phyloP scores from a whole-genome alignment of 768 basidiomycete species.

The Russula virescens region DNA sequence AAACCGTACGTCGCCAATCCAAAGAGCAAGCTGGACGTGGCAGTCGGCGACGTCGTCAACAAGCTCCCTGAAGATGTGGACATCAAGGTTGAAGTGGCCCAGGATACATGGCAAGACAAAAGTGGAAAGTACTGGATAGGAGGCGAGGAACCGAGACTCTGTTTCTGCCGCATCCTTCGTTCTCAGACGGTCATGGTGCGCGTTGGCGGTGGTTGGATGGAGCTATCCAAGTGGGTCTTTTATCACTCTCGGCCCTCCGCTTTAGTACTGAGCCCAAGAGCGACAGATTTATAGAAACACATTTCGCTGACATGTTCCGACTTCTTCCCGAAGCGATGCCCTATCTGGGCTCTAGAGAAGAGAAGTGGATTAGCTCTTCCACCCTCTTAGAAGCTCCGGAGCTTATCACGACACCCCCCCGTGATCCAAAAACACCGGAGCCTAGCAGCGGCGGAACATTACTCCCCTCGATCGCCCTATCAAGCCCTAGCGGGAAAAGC shows the following conservation, averaged over 20 bases:
- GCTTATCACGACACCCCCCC: slow-evolving; percentile 33
- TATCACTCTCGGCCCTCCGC: neutral
- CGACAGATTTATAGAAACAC: slow-evolving; percentile 74
- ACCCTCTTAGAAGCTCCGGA: slow-evolving; percentile 58
- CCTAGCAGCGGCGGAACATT: slow-evolving; percentile 39
- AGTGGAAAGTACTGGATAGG: slow-evolving; percentile 98
- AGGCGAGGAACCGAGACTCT: slow-evolving; percentile 81
- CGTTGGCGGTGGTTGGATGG: slow-evolving; percentile 92
- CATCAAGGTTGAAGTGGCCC: slow-evolving; percentile 75
- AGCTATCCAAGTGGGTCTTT: slow-evolving; percentile 72
- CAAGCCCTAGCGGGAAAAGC: slow-evolving; percentile 42
- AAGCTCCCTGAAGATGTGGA: slow-evolving; percentile 76
- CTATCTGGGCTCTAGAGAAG: slow-evolving; percentile 45
- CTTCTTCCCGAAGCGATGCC: slow-evolving; percentile 56
- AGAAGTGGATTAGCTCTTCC: slow-evolving; percentile 81
- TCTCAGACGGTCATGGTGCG: slow-evolving; percentile 95
- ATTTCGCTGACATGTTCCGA: slow-evolving; percentile 80
- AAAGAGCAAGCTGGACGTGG: slow-evolving; percentile 88
- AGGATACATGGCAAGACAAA: slow-evolving; percentile 85
- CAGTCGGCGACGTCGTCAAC: slow-evolving; percentile 89
- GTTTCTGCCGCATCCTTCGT: slow-evolving; percentile 86
- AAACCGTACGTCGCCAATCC: slow-evolving; percentile 82
- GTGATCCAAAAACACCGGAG: slow-evolving; percentile 62
- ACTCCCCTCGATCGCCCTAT: slow-evolving; percentile 63
- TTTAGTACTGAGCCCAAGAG: slow-evolving; percentile 1